Conservation (phyloP, 106 monocot genomes). For the Hemerocallis citrina region DNA sequence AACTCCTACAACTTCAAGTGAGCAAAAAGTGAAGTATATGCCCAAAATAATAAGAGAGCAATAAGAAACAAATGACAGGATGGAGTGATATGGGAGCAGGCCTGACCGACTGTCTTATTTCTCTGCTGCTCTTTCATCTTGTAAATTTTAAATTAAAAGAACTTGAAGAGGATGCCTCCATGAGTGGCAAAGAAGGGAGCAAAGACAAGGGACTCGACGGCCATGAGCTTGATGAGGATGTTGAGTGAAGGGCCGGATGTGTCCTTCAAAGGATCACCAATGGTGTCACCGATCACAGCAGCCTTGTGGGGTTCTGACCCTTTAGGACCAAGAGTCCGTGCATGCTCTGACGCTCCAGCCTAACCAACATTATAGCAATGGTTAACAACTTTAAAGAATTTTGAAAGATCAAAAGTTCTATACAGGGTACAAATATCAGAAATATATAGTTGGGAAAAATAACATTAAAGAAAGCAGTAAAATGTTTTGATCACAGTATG, state of each 20-base stretch:
- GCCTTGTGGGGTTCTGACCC: conserved; percentile 74
- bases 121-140: too few species aligned
- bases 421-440: too few species aligned
- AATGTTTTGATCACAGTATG: too few species aligned
- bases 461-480: too few species aligned
- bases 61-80: neutral
- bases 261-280: conserved; percentile 75
- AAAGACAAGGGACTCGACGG: conserved; percentile 74
- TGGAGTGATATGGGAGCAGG: neutral
- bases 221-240: conserved; percentile 87
- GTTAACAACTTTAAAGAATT: neutral
- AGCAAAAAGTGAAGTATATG: neutral
- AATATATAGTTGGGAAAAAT: neutral
- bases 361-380: neutral
- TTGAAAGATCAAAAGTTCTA: neutral
- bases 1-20: neutral
- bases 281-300: conserved; percentile 75
- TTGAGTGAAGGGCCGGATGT: conserved; percentile 75
- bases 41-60: neutral
- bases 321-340: conserved; percentile 52
- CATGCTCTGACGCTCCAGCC: conserved; percentile 78
- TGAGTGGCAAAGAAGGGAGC: conserved; percentile 65
- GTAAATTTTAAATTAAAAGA: too few species aligned
- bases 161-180: conserved; percentile 67
- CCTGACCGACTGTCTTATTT: neutral